These are phyloP conservation scores for Comarum palustre DNA, from an alignment of 306 rosid species.

Conservation along the genomic window DNA sequence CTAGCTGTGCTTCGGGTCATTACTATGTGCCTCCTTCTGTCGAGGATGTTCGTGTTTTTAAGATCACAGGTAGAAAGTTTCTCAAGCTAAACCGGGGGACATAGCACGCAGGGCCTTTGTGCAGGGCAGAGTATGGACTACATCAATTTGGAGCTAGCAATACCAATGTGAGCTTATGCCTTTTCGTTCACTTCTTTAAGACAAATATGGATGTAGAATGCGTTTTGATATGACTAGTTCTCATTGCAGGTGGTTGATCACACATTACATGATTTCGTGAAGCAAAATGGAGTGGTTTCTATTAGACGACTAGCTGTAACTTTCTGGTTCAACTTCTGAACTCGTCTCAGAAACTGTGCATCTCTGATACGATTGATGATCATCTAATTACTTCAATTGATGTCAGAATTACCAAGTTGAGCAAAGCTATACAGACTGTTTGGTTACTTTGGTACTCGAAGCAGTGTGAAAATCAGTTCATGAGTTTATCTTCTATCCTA, in stretches of 20 bases:
- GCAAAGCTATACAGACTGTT: not conserved
- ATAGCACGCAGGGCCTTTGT: conserved; percentile 96
- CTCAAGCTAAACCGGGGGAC: conserved; percentile 79
- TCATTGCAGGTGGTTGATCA: conserved; percentile 61
- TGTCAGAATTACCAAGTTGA: not conserved
- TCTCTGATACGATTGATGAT: not conserved
- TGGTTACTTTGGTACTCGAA: not conserved
- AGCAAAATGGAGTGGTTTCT: conserved; percentile 48
- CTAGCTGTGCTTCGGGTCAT: conserved; percentile 44
- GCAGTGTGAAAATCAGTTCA: not conserved
- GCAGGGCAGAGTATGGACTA: conserved; percentile 57
- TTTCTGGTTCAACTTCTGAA: not conserved
- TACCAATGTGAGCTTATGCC: conserved; percentile 53
- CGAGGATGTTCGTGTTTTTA: conserved; percentile 60
- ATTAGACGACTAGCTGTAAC: conserved; percentile 38
- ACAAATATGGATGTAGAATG: not conserved
- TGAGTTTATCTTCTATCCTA: not conserved
- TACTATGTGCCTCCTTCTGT: conserved; percentile 55
- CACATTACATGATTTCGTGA: conserved; percentile 49
- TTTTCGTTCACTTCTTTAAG: not conserved
- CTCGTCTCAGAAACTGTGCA: not conserved
- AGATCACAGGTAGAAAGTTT: conserved; percentile 65
- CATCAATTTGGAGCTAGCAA: conserved; percentile 68
- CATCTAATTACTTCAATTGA: not conserved
- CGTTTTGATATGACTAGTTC: not conserved